phyloP scores from a whole-genome alignment of 306 rosid species.

The Dryas drummondii region DNA sequence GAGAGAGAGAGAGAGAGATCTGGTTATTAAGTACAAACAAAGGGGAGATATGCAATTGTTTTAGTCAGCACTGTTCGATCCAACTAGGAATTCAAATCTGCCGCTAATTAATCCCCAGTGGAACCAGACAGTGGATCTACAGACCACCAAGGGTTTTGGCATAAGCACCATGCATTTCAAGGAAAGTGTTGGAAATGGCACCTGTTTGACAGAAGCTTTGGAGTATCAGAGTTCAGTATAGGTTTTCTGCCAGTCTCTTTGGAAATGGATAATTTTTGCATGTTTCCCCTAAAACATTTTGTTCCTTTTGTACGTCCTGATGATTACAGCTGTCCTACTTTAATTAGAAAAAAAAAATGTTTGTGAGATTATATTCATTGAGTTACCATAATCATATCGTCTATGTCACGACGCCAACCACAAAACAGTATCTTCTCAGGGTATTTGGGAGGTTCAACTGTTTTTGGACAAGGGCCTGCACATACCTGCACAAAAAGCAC shows the following conservation, averaged over 20 bases:
- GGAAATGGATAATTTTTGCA: background rate
- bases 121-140: too few species aligned
- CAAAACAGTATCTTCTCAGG: conserved; percentile 93
- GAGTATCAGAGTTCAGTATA: background rate
- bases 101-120: too few species aligned
- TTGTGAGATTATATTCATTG: conserved; percentile 12
- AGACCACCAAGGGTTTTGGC: background rate
- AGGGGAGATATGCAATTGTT: too few species aligned
- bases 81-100: too few species aligned
- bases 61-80: too few species aligned
- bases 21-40: too few species aligned
- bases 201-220: background rate
- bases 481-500: conserved; percentile 52
- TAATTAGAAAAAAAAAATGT: background rate
- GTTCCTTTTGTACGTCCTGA: background rate
- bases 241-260: background rate
- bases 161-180: background rate
- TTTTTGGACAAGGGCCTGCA: conserved; percentile 50
- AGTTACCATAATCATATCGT: conserved; percentile 94
- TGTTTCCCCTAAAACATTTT: background rate
- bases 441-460: conserved; percentile 75
- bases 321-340: background rate
- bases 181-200: background rate
- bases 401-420: conserved; percentile 99
- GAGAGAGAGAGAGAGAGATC: background rate